phyloP scores from a whole-genome alignment of 768 basidiomycete species.

The Mycena maculata region DNA sequence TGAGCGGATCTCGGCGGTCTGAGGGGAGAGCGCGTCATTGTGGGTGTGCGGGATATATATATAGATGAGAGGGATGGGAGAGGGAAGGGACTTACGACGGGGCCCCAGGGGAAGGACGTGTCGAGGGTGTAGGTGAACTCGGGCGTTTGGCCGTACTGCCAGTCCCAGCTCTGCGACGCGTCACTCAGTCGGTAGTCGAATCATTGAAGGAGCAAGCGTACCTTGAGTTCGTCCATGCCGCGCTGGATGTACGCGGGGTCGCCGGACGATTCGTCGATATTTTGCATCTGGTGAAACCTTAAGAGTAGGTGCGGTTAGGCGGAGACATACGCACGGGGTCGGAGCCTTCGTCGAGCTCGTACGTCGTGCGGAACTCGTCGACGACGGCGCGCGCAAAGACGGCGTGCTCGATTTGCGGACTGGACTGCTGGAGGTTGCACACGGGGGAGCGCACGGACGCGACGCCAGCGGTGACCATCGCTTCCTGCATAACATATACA shows the following conservation, averaged over 20 bases:
- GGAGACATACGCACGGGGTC: conserved; percentile 1
- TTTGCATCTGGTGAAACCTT: conserved; percentile 4
- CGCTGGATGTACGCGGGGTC: conserved; percentile 69
- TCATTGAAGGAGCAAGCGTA: conserved; percentile 44
- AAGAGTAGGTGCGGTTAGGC: not conserved
- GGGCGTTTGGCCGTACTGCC: conserved; percentile 88
- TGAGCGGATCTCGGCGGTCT: conserved; percentile 22
- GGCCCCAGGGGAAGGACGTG: conserved; percentile 63
- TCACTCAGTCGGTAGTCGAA: not conserved
- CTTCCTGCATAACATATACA: conserved; percentile 58
- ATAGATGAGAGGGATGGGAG: not conserved
- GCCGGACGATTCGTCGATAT: conserved; percentile 20
- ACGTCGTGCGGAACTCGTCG: conserved; percentile 72
- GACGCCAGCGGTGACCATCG: conserved; percentile 87
- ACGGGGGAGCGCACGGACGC: conserved; percentile 94
- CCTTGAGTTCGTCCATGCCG: conserved; percentile 81
- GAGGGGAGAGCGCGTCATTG: not conserved
- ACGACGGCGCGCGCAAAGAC: conserved; percentile 77
- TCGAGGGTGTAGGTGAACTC: conserved; percentile 80
- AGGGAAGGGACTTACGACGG: conserved; percentile 50
- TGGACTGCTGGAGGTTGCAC: conserved; percentile 76
- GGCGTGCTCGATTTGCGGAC: conserved; percentile 68
- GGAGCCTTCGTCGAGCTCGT: conserved; percentile 52
- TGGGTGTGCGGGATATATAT: not conserved
- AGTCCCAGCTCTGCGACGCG: conserved; percentile 84